A percentile compares a stretch with the other conserved stretches of the same genome.
Conservation (phyloP, 1,284 basidiomycete genomes). For the Heterobasidion occidentale region DNA sequence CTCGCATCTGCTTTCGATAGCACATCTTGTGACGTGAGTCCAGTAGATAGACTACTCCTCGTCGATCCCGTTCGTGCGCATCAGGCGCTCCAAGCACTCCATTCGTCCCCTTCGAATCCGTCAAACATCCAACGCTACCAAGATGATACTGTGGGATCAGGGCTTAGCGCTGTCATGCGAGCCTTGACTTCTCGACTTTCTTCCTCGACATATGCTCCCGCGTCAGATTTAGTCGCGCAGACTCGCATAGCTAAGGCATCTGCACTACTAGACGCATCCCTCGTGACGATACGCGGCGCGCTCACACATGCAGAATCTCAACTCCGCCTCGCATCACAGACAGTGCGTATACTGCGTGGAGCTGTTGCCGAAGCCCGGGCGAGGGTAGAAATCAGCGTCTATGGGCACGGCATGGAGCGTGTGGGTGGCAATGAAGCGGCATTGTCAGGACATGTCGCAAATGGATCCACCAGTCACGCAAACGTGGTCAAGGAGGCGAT, state of each 20-base stretch:
- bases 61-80: slow-evolving; percentile 51
- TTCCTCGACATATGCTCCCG: slow-evolving; percentile 20
- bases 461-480: slow-evolving; percentile 13
- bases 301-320: slow-evolving; percentile 4
- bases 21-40: neutral
- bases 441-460: neutral
- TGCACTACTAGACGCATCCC: slow-evolving; percentile 4
- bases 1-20: neutral
- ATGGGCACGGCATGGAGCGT: neutral
- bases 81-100: slow-evolving; percentile 39
- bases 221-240: neutral
- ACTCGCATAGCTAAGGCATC: slow-evolving; percentile 1
- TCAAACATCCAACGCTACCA: slow-evolving; percentile 54
- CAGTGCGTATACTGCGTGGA: slow-evolving; percentile 9
- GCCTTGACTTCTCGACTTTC: slow-evolving; percentile 20
- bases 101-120: slow-evolving; percentile 34
- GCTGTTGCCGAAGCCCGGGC: slow-evolving; percentile 6
- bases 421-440: neutral
- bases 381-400: slow-evolving; percentile 1
- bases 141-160: slow-evolving; percentile 49
- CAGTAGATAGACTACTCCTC: slow-evolving; percentile 29
- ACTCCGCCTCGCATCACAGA: slow-evolving; percentile 1
- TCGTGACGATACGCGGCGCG: slow-evolving; percentile 1
- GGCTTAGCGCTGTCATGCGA: slow-evolving; percentile 39
- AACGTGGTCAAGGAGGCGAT: slow-evolving; percentile 46